Conservation (phyloP, 2,329 filamentous ascomycete genomes). For the Xylariomycetidae sp. region DNA sequence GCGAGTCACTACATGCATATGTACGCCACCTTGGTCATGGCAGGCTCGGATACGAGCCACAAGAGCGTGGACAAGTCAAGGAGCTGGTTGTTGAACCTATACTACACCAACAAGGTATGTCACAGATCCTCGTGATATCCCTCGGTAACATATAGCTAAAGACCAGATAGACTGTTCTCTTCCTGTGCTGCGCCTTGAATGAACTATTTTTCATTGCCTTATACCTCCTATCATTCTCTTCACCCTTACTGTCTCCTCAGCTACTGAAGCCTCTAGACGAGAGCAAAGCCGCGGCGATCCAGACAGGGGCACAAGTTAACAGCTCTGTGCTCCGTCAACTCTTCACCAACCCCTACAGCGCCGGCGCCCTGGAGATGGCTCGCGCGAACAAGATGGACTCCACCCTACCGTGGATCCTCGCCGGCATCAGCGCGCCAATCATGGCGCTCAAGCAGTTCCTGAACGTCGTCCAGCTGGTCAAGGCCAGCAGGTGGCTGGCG, state of each 20-base stretch:
- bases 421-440: constrained; percentile 73
- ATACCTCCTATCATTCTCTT: constrained; percentile 96
- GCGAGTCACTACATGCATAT: constrained; percentile 99
- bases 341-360: constrained; percentile 86
- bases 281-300: constrained; percentile 45
- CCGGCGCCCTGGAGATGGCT: constrained; percentile 86
- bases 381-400: constrained; percentile 90
- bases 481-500: constrained; percentile 86
- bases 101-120: constrained; percentile 93
- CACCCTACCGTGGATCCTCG: constrained; percentile 64
- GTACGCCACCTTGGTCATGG: constrained; percentile 91
- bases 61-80: constrained; percentile 88
- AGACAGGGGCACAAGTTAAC: constrained; percentile 66
- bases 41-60: constrained; percentile 74
- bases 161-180: constrained; percentile 69
- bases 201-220: constrained; percentile 98
- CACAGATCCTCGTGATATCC: neutral
- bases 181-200: constrained; percentile 84
- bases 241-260: constrained; percentile 80
- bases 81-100: constrained; percentile 87
- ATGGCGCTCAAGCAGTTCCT: constrained; percentile 92
- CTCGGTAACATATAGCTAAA: constrained; percentile 9
- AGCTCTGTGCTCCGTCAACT: constrained; percentile 67
- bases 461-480: constrained; percentile 90
- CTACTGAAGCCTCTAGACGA: constrained; percentile 62